Conservation (phyloP, 345 rosid genomes). For the Balakata baccata region DNA sequence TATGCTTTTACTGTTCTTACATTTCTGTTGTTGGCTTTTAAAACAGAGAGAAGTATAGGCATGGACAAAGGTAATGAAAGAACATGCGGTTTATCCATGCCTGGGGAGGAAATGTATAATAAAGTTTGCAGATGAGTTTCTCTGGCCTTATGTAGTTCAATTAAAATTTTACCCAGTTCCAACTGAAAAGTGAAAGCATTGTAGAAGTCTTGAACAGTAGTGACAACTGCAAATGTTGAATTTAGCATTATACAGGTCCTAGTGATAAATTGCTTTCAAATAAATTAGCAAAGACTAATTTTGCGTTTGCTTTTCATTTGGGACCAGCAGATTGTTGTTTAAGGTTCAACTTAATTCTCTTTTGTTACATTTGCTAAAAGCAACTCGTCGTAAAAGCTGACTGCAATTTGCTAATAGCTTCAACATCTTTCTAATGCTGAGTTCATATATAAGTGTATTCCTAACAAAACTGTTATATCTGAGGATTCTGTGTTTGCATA, state of each 20-base stretch:
- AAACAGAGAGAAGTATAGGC: neutral
- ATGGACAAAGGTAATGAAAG: neutral
- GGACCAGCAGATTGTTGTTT: neutral
- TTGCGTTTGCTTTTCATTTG: neutral
- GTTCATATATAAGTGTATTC: neutral
- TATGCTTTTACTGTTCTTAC: neutral
- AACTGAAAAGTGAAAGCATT: neutral
- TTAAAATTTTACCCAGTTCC: neutral
- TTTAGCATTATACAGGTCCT: neutral
- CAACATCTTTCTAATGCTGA: too few relatives aligned
- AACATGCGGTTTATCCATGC: neutral
- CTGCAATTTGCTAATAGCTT: neutral
- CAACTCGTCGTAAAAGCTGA: too few relatives aligned
- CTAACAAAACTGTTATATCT: neutral
- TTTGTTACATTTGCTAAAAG: too few relatives aligned
- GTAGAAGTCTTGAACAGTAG: neutral
- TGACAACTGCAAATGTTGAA: neutral
- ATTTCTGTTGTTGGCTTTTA: neutral
- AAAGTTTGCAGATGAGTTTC: slow-evolving; percentile 9
- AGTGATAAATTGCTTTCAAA: neutral
- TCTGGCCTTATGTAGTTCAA: neutral
- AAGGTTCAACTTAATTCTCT: too few relatives aligned
- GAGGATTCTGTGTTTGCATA: neutral
- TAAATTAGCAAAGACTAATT: neutral
- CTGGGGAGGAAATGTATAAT: neutral